These are phyloP conservation scores for Cyclotella kingstonii DNA, from an alignment of 108 stramenopile genomes.

Conservation along the genomic window DNA sequence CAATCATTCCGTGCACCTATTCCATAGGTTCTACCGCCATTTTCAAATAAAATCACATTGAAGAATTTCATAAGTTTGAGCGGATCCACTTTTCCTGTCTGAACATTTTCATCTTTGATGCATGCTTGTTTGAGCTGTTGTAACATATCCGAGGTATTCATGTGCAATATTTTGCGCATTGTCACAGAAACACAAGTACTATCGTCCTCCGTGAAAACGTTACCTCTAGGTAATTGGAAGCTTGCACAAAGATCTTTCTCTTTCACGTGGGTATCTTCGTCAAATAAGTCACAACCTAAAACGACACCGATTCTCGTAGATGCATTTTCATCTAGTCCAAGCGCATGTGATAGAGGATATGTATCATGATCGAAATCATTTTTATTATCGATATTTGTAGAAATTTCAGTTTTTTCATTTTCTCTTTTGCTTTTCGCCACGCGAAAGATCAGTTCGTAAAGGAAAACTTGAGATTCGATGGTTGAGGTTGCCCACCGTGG, in stretches of 20 bases:
- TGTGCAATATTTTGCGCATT: constrained; percentile 3
- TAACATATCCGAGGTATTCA: constrained; percentile 13
- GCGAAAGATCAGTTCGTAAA: constrained; percentile 26
- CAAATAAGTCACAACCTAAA: constrained; percentile 11
- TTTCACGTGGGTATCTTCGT: neutral
- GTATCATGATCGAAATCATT: neutral
- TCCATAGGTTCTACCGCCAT: constrained; percentile 16
- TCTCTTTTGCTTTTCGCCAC: too few species aligned
- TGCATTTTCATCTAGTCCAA: constrained; percentile 8
- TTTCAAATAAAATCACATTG: constrained; percentile 21
- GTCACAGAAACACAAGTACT: constrained; percentile 1
- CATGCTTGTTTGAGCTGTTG: constrained; percentile 17
- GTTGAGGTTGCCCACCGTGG: constrained; percentile 19
- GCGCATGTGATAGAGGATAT: constrained; percentile 17
- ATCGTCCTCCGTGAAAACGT: neutral
- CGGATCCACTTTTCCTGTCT: constrained; percentile 3
- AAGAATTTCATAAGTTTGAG: constrained; percentile 23
- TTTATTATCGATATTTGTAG: neutral
- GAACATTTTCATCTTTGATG: neutral
- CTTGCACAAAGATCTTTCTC: constrained; percentile 6
- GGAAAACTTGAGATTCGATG: constrained; percentile 9
- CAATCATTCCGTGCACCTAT: neutral
- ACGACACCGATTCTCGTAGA: constrained; percentile 28
- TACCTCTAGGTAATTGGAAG: neutral
- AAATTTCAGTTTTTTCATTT: neutral